These are phyloP conservation scores for Torulaspora indica DNA, from an alignment of 805 yeast genomes.

Conservation along the genomic window DNA sequence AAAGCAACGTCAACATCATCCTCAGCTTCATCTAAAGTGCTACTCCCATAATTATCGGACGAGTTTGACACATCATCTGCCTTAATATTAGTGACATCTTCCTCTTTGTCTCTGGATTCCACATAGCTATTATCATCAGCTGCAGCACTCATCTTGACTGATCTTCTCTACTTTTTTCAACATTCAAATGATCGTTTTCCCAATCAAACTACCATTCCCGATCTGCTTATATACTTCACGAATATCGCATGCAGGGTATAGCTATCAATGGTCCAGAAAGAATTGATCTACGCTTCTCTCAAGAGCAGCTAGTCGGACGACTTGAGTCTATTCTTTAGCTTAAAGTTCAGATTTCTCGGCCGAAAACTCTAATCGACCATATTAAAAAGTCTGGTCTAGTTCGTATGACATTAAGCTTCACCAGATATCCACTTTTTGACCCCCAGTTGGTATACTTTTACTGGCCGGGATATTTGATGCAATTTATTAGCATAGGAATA, in stretches of 20 bases:
- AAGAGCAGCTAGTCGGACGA: neutral
- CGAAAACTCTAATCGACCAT: neutral
- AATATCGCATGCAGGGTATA: neutral
- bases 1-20: conserved; percentile 27
- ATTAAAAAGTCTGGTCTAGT: neutral
- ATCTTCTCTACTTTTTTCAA: neutral
- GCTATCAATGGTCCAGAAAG: neutral
- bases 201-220: neutral
- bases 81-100: conserved; percentile 5
- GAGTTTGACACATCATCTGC: conserved; percentile 8
- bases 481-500: neutral
- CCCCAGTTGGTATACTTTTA: conserved; percentile 10
- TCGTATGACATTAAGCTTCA: neutral
- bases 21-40: conserved; percentile 1
- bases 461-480: conserved; percentile 10
- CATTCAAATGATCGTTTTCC: neutral
- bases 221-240: neutral
- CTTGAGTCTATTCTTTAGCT: too few species aligned
- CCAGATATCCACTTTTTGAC: conserved; percentile 2
- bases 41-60: conserved; percentile 2
- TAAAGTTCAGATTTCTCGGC: conserved; percentile 1
- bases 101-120: conserved; percentile 1
- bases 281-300: neutral
- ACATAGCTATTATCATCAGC: conserved; percentile 1
- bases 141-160: neutral